Conservation (phyloP, 140 eudicot species). For the Cichorium intybus region DNA sequence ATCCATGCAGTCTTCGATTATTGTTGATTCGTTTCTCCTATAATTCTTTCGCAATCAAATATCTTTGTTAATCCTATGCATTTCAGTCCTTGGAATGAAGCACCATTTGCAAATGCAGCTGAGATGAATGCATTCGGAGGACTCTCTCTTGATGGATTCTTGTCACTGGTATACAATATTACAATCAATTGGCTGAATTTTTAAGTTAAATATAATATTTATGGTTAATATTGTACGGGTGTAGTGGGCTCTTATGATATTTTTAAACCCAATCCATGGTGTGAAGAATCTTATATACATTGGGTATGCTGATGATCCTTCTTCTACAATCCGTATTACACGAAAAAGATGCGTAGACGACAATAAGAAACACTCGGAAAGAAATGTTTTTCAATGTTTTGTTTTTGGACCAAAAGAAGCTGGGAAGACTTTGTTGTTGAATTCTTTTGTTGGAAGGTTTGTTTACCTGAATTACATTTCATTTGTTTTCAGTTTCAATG, state of each 20-base stretch:
- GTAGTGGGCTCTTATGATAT: conserved; percentile 98
- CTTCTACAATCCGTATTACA: conserved; percentile 79
- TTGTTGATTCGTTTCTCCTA: not conserved
- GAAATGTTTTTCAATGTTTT: conserved; percentile 86
- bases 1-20: not conserved
- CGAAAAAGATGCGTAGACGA: conserved; percentile 83
- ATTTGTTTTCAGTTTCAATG: not conserved
- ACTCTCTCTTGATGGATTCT: conserved; percentile 69
- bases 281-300: conserved; percentile 87
- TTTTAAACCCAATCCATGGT: conserved; percentile 72
- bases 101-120: conserved; percentile 80
- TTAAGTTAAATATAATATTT: no score
- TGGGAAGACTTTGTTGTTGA: conserved; percentile 72
- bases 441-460: conserved; percentile 86
- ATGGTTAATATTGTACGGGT: conserved; percentile 13
- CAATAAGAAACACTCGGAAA: conserved; percentile 82
- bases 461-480: conserved; percentile 5
- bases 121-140: conserved; percentile 80
- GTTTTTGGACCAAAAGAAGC: conserved; percentile 91
- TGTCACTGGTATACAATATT: conserved; percentile 68
- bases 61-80: not conserved
- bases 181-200: no score
- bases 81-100: conserved; percentile 86
- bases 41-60: not conserved
- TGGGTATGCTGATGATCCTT: conserved; percentile 81